Percentiles rank a stretch among this genome's conserved stretches.
phyloP scores from a whole-genome alignment of 306 rosid species.

The Medicago truncatula region DNA sequence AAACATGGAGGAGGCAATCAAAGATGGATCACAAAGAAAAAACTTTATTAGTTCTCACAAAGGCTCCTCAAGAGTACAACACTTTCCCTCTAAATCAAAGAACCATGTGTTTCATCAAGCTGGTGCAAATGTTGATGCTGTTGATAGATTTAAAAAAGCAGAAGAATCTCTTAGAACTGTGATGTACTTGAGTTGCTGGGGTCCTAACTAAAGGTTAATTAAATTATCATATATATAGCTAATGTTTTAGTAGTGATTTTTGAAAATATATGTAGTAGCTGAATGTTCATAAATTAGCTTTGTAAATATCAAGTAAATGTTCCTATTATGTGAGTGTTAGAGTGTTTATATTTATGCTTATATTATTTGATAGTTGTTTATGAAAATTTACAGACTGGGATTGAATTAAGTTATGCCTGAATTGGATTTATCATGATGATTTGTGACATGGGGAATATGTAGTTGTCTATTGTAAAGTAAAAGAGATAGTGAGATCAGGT shows the following conservation, averaged over 20 bases:
- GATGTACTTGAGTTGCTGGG: slow-evolving; percentile 73
- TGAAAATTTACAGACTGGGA: not conserved
- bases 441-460: too few relatives aligned
- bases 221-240: not conserved
- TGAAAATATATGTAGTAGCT: slow-evolving; percentile 17
- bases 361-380: not conserved
- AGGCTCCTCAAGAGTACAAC: slow-evolving; percentile 1
- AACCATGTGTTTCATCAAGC: slow-evolving; percentile 36
- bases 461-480: too few relatives aligned
- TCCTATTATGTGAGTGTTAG: slow-evolving; percentile 8
- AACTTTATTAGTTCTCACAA: slow-evolving; percentile 29
- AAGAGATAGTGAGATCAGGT: not conserved
- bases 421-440: too few relatives aligned
- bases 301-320: slow-evolving; percentile 3
- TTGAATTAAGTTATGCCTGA: not conserved
- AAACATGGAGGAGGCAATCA: slow-evolving; percentile 42
- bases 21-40: slow-evolving; percentile 35
- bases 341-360: not conserved
- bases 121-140: slow-evolving; percentile 28
- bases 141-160: slow-evolving; percentile 51
- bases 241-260: not conserved
- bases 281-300: slow-evolving; percentile 34
- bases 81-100: slow-evolving; percentile 17
- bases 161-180: slow-evolving; percentile 71
- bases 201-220: slow-evolving; percentile 40